Conservation (phyloP, 352 stramenopile genomes). For the Pythium volutum region DNA sequence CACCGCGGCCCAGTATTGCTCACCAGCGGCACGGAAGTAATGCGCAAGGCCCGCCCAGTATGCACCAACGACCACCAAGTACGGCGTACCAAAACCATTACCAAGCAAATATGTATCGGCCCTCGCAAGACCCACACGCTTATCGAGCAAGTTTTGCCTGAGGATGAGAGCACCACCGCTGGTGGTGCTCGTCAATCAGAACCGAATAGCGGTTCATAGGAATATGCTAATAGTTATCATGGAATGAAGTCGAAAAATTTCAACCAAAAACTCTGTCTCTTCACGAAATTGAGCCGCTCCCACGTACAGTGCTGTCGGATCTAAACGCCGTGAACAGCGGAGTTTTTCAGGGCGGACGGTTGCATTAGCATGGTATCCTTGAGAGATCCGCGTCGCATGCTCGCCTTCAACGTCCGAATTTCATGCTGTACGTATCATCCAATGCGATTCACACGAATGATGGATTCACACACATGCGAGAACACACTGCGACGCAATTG, state of each 20-base stretch:
- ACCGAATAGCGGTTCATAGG: conserved; percentile 10
- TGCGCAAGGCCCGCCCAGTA: conserved; percentile 22
- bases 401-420: too few species aligned
- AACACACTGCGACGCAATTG: too few species aligned
- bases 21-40: conserved; percentile 21
- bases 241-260: neutral
- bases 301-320: too few species aligned
- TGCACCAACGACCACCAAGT: conserved; percentile 28
- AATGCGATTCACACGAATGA: too few species aligned
- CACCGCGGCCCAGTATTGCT: conserved; percentile 13
- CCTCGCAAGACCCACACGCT: conserved; percentile 20
- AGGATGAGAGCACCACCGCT: neutral
- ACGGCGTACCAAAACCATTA: conserved; percentile 23
- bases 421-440: too few species aligned
- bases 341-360: too few species aligned
- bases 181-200: neutral
- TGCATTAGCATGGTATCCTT: too few species aligned
- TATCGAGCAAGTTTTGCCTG: conserved; percentile 29
- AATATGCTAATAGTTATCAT: conserved; percentile 10
- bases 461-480: too few species aligned
- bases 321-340: too few species aligned
- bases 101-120: conserved; percentile 12
- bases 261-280: neutral
- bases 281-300: too few species aligned
- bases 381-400: too few species aligned